These are phyloP conservation scores for Candida pseudoglaebosa DNA, from an alignment of 805 yeast genomes.

Conservation along the genomic window DNA sequence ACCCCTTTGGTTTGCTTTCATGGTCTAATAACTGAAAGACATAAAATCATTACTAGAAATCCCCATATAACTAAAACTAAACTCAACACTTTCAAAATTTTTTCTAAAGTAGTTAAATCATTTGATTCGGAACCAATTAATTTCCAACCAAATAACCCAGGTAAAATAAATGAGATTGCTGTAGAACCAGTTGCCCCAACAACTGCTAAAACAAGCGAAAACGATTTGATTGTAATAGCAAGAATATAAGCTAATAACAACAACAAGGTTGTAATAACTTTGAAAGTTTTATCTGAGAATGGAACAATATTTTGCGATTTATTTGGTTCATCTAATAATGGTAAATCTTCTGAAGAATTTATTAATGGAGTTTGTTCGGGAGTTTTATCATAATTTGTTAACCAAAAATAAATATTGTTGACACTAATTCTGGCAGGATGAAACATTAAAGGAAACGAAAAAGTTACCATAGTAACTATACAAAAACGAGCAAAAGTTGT, in stretches of 20 bases:
- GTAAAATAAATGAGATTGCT: constrained; percentile 83
- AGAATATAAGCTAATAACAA: constrained; percentile 55
- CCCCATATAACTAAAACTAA: constrained; percentile 66
- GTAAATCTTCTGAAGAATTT: constrained; percentile 2
- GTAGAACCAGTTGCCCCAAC: constrained; percentile 96
- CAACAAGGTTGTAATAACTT: constrained; percentile 23
- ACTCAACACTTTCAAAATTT: constrained; percentile 43
- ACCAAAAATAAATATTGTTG: constrained; percentile 62
- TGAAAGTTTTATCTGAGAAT: constrained; percentile 22
- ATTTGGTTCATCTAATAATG: constrained; percentile 2
- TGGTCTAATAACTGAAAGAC: constrained; percentile 30
- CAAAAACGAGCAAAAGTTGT: constrained; percentile 78
- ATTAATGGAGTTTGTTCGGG: not conserved
- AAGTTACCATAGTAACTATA: constrained; percentile 72
- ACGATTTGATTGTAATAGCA: constrained; percentile 65
- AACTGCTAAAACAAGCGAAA: constrained; percentile 77
- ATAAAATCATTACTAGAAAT: constrained; percentile 61
- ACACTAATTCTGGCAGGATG: constrained; percentile 87
- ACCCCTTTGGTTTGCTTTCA: not conserved
- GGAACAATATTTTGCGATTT: constrained; percentile 27
- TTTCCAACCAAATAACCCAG: constrained; percentile 81
- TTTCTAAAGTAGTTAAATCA: constrained; percentile 23
- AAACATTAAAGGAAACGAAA: constrained; percentile 86
- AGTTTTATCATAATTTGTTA: constrained; percentile 14
- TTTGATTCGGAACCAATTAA: constrained; percentile 51